Evolutionary conservation across 441 rosid genomes (phyloP).

Genomic region (Rhodomyrtus psidioides): DNA sequence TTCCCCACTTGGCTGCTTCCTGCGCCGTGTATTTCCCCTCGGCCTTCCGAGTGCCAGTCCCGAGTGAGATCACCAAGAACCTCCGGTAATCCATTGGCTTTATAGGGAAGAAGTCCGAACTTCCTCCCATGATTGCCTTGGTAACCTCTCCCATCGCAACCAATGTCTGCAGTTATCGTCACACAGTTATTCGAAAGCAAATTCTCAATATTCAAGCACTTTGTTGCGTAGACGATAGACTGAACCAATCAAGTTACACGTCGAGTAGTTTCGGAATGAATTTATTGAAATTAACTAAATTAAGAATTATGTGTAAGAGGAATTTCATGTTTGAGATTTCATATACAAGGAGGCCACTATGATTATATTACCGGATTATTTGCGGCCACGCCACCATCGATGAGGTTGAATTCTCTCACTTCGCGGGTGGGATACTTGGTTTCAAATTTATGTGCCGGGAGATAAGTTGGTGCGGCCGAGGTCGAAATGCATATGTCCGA

Average conservation of each 20-base stretch:
- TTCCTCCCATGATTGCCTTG: constrained; percentile 2
- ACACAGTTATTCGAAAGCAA: neutral
- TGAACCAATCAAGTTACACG: neutral
- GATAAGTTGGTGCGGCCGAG: constrained; percentile 11
- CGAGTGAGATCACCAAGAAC: neutral
- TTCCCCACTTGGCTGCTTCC: constrained; percentile 2
- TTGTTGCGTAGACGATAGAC: neutral
- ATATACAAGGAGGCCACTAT: neutral
- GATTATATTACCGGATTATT: constrained; percentile 5
- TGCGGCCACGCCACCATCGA: constrained; percentile 10
- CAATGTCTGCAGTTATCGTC: neutral
- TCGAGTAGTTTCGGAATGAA: neutral
- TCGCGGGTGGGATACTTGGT: neutral
- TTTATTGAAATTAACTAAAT: neutral
- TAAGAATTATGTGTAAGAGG: neutral
- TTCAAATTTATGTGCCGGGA: constrained; percentile 1
- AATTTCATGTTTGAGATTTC: neutral
- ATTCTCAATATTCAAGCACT: neutral
- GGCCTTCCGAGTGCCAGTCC: neutral
- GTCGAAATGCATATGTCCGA: constrained; percentile 9
- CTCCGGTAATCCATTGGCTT: constrained; percentile 1
- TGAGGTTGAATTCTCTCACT: constrained; percentile 5
- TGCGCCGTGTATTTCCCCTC: neutral
- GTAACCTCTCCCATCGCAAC: constrained; percentile 13
- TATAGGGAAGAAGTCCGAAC: constrained; percentile 14